Base-by-base conservation (phyloP, 75 land plant genomes). In the Adiantum capillusveneris region DNA sequence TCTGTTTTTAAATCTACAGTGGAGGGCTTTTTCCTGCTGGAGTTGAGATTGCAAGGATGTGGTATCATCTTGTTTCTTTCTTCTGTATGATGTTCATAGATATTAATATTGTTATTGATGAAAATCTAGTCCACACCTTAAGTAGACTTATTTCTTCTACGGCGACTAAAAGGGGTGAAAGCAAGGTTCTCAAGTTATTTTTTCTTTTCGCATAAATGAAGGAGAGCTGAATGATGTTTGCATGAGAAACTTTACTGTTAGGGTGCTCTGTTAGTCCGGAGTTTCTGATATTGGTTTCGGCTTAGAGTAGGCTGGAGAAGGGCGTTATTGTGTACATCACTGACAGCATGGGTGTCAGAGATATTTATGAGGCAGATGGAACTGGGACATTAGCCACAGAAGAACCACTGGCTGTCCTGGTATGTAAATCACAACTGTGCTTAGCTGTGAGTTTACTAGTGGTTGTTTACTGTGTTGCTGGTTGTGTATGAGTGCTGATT, bases 11-110 rank as follows among this genome's bases (percentile, higher is more conserved):
- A 17, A 18, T 44, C 25, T 76, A 79, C 82, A 95, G 99, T 74
- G 99, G 99, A 49, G 99, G 99, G 13, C 86, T 86, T 59, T 95
- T 95, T 57, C 99, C 99, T 26, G 91, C 89, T 75, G 99, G 90
- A 60, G 61, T 94, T 57, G 80, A 94, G 63, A 86, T 82, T 64
- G 98, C 98, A 20, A 94, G 84, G 68, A 81, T 94, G 62, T 94
- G 98, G 98, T 94, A 76, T 48, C 77, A n/a, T 20, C 17, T n/a
- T 46, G 5, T 46, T 46, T 20, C 14, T 46, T n/a, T 5, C 21
- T 7, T n/a, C 14, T 46, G 49, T n/a, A 19, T 55, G 31, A 55
- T 55, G 31, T 24, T 55, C 22, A 1, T 34, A 34, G n/a, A n/a
- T n/a, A n/a, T n/a, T n/a, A n/a, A n/a, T n/a, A n/a, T n/a, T n/a